Evolutionary conservation across 768 basidiomycete species (phyloP), one percentile per base, ranked within the genome.

Genomic region (Lentinus brumalis): DNA sequence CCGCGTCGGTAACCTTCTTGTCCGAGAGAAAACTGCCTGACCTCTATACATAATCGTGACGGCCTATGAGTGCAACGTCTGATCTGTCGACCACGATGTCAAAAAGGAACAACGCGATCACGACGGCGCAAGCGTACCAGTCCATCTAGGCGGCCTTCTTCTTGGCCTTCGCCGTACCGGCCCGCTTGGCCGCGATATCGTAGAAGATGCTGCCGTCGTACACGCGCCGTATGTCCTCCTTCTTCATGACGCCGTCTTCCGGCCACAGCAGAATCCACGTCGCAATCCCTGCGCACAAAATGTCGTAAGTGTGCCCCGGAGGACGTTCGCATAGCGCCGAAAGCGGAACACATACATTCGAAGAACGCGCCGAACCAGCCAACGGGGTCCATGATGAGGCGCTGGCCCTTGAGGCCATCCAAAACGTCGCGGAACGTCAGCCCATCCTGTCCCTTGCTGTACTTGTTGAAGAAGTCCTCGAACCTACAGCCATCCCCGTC

Each of bases 391-490:
- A 73, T 67, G 41, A 73, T 67, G 57, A 76, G 61, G 11, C 75
- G 72, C 44, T 76, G 76, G 5, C 73, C 76, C 18, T 67, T 42
- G 57, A 78, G 70, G 56, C 79, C 73, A 21, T 74, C 67, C 46
- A 64, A 42, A 10, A 76, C 60, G 29, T 70, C 74, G 69, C 69
- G 68, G 14, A 62, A 57, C 3, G 70, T 73, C 12, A 69, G 31
- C 38, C 70, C 60, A 29, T 70, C 69, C 18, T 58, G 52, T 50
- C 66, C 61, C n/a, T 60, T 58, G 7, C 66, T 58, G 50, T 76
- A 76, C 72, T 77, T 78, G 61, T 67, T 61, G 70, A 80, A 81
- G 59, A 79, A 77, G 63, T 76, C 78, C 56, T 79, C 78, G 51
- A 81, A 81, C 50, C 66, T 64, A 38, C 31, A 38, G 12, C 12